Percentiles rank a stretch among this genome's conserved stretches.
These are phyloP conservation scores for Phragmites australis DNA, from an alignment of 176 grass and related monocot species.

Conservation along the genomic window DNA sequence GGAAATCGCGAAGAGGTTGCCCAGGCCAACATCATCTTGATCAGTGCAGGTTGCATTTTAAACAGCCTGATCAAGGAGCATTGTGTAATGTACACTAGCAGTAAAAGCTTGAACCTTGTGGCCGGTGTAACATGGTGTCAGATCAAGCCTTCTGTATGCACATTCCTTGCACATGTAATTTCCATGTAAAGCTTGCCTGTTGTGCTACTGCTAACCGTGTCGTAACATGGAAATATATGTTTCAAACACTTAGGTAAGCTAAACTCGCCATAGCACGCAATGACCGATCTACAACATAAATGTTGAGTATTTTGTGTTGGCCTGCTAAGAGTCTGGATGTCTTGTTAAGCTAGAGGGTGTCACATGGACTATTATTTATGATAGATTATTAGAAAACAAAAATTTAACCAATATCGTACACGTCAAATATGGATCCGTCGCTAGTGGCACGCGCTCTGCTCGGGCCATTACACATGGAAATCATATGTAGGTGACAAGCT, in stretches of 20 bases:
- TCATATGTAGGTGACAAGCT: neutral
- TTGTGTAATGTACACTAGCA: constrained; percentile 26
- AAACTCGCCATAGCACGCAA: neutral
- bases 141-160: constrained; percentile 7
- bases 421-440: too few relatives aligned
- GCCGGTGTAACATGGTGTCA: neutral
- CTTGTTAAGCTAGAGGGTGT: too few relatives aligned
- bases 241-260: constrained; percentile 5
- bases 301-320: too few relatives aligned
- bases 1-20: constrained; percentile 47
- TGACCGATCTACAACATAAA: too few relatives aligned
- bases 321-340: too few relatives aligned
- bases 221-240: neutral
- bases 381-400: too few relatives aligned
- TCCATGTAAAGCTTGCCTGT: neutral
- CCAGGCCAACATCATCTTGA: constrained; percentile 37
- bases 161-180: constrained; percentile 18
- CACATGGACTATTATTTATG: too few relatives aligned
- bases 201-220: neutral
- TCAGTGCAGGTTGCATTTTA: neutral
- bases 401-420: too few relatives aligned
- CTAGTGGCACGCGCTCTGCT: neutral
- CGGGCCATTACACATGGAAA: neutral
- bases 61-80: constrained; percentile 8
- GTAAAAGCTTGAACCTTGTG: constrained; percentile 16